A percentile compares a stretch with the other conserved stretches of the same genome.
Evolutionary conservation across 352 stramenopile species (phyloP).

Genomic region (Pythium rishiriense): DNA sequence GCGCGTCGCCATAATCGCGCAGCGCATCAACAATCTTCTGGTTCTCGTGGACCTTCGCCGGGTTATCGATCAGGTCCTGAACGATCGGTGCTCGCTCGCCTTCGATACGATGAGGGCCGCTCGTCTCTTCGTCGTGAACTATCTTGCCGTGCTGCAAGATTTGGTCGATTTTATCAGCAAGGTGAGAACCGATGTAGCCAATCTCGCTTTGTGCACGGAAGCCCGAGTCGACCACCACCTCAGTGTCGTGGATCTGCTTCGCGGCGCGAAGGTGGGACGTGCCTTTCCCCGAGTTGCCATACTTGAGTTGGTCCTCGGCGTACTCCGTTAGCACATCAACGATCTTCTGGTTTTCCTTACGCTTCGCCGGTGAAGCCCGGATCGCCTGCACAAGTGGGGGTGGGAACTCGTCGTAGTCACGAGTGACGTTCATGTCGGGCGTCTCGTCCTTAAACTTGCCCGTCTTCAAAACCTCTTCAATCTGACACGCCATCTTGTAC

Average conservation of each 20-base stretch:
- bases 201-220: conserved; percentile 44
- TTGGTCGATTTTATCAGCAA: conserved; percentile 80
- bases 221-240: conserved; percentile 52
- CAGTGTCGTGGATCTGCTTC: conserved; percentile 55
- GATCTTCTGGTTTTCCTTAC: conserved; percentile 61
- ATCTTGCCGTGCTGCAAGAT: conserved; percentile 71
- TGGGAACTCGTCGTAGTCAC: conserved; percentile 43
- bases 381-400: conserved; percentile 56
- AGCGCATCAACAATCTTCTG: conserved; percentile 68
- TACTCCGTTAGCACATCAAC: conserved; percentile 67
- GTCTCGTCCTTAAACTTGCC: conserved; percentile 57
- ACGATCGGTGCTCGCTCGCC: conserved; percentile 71
- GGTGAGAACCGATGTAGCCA: conserved; percentile 63
- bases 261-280: conserved; percentile 66
- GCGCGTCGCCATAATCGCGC: conserved; percentile 69
- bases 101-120: conserved; percentile 35
- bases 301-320: conserved; percentile 72
- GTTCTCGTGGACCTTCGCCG: conserved; percentile 58
- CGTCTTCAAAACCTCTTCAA: conserved; percentile 54
- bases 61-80: conserved; percentile 55
- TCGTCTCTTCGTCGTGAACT: conserved; percentile 39
- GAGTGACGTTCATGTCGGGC: conserved; percentile 47
- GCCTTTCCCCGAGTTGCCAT: conserved; percentile 68
- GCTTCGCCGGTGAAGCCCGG: conserved; percentile 41
- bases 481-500: conserved; percentile 51